Evolutionary conservation across 2,329 filamentous ascomycete species (phyloP), one percentile per base, ranked within the genome.

Genomic region (Aspergillus costaricaensis): DNA sequence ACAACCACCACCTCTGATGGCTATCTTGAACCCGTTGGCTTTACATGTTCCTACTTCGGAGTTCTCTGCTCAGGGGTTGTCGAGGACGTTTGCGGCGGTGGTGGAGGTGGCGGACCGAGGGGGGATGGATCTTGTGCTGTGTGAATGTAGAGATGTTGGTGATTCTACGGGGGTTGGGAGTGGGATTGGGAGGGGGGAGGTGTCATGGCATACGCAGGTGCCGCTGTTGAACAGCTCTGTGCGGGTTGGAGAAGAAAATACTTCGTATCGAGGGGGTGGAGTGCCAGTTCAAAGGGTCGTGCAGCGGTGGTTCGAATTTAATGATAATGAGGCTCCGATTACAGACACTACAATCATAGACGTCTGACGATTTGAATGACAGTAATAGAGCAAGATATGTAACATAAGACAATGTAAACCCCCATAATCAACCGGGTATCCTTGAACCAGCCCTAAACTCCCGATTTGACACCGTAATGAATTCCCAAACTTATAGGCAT

Each of bases 271-370:
- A 36, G 32, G 32, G 9, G 81, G 84, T 63, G 86, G 81, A 12
- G 82, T 90, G 1, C 79, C 85, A 56, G 76, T 89, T 9, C 80
- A 79, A 55, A 80, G 79, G 62, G 80, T 91, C 17, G 76, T 89
- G 41, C 79, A 81, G 17, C 83, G 88, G 36, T 92, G 90, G 90
- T 91, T 91, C 70, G 72, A 72, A 27, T 85, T 88, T 57, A 77
- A 78, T 19, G 66, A 75, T 36, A 79, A 77, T 75, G 72, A 36
- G 30, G 48, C 59, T 55, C 58, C 39, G 47, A 21, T 15, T 10
- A 23, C 49, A 44, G 44, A 52, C 12, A 57, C n/a, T 14, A 36
- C 12, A 14, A 10, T 14, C n/a, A 44, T 39, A 41, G 30, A 61
- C 38, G 17, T 39, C n/a, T 66, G 41, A 59, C 60, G 21, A 50